phyloP scores from a whole-genome alignment of 2,329 filamentous ascomycete species.

The Cladosporium sp. region DNA sequence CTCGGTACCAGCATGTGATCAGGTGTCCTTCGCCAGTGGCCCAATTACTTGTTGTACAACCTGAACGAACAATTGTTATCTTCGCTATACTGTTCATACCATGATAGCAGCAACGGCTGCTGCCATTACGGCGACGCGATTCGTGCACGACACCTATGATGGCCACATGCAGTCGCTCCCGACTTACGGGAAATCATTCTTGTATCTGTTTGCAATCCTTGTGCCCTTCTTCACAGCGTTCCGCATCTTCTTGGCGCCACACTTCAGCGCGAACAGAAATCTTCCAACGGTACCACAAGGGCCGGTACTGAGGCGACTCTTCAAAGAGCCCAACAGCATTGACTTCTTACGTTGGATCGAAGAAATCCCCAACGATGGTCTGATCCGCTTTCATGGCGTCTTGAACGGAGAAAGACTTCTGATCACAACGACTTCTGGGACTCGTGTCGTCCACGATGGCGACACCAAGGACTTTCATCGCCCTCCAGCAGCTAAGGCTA shows the following conservation, averaged over 20 bases:
- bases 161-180: background rate
- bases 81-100: too few relatives aligned
- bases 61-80: too few relatives aligned
- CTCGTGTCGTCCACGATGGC: constrained; percentile 51
- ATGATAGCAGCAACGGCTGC: background rate
- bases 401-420: constrained; percentile 40
- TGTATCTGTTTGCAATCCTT: background rate
- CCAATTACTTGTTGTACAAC: too few relatives aligned
- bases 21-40: too few relatives aligned
- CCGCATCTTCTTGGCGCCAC: background rate
- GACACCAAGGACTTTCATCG: constrained; percentile 54
- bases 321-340: constrained; percentile 32
- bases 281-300: background rate
- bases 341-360: constrained; percentile 44
- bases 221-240: background rate
- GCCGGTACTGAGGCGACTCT: background rate
- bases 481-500: constrained; percentile 38
- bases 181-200: background rate
- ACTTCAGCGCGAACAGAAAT: background rate
- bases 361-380: constrained; percentile 47
- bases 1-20: background rate
- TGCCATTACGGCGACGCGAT: background rate
- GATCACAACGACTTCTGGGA: constrained; percentile 36
- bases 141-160: background rate
- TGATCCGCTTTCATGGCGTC: constrained; percentile 44